A percentile compares a stretch with the other conserved stretches of the same genome.
Conservation (phyloP, 2,329 filamentous ascomycete species). For the Beauveria bassiana region DNA sequence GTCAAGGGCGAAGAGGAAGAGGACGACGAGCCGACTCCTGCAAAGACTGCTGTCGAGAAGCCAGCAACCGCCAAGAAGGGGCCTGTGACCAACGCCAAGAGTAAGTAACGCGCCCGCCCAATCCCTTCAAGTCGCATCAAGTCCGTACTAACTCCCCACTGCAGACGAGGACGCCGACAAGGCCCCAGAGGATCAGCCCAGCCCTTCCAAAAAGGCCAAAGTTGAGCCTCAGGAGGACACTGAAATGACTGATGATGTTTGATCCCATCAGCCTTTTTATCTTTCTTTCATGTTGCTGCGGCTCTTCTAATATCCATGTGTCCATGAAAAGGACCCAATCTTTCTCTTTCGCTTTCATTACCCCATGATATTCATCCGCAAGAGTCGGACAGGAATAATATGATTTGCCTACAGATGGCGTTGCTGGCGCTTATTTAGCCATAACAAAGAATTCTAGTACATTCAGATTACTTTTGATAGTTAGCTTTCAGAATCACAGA, state of each 20-base stretch:
- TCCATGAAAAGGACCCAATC: not conserved
- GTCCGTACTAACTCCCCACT: not conserved
- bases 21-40: slow-evolving; percentile 10
- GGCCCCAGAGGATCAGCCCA: not conserved
- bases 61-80: not conserved
- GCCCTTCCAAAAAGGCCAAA: slow-evolving; percentile 25
- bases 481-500: not conserved
- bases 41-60: not conserved
- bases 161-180: not conserved
- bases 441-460: not conserved
- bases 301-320: not conserved
- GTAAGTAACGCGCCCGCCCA: not conserved
- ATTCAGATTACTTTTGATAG: not conserved
- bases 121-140: too few relatives aligned
- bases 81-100: not conserved
- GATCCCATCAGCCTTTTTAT: not conserved
- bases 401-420: not conserved
- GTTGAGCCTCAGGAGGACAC: slow-evolving; percentile 15
- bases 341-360: not conserved
- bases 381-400: not conserved
- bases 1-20: slow-evolving; percentile 14
- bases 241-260: not conserved
- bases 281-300: not conserved
- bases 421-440: not conserved
- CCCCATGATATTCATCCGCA: not conserved